Evolutionary conservation across 1,284 basidiomycete species (phyloP).

Genomic region (Irpex sp.): DNA sequence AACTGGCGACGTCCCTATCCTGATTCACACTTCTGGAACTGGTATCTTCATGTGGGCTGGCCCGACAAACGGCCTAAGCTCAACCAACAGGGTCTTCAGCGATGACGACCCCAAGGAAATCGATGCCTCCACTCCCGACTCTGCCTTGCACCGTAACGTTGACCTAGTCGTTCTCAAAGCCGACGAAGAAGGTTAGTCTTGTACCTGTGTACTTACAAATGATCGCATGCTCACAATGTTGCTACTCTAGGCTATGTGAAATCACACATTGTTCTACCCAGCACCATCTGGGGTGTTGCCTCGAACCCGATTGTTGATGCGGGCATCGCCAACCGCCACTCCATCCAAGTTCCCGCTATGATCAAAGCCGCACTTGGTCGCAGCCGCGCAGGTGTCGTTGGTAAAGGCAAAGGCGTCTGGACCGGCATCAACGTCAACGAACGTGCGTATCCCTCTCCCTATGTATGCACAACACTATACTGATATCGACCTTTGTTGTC

Average conservation of each 20-base stretch:
- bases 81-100: neutral
- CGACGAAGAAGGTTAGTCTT: neutral
- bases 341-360: neutral
- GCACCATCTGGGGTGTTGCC: neutral
- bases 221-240: neutral
- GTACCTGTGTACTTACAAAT: neutral
- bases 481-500: neutral
- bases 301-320: neutral
- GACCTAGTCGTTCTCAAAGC: neutral
- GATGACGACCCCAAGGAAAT: neutral
- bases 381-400: neutral
- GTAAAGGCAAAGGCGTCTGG: neutral
- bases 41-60: neutral
- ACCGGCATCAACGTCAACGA: neutral
- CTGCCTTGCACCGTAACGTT: neutral
- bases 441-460: neutral
- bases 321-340: neutral
- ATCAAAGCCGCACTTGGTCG: neutral
- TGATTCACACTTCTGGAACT: neutral
- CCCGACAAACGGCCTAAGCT: neutral
- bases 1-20: neutral
- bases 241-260: neutral
- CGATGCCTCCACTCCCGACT: neutral
- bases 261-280: neutral
- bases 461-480: slow-evolving; percentile 4